These are phyloP conservation scores for Fonsecaea pedrosoi DNA, from an alignment of 2,329 filamentous ascomycete genomes.

Conservation along the genomic window DNA sequence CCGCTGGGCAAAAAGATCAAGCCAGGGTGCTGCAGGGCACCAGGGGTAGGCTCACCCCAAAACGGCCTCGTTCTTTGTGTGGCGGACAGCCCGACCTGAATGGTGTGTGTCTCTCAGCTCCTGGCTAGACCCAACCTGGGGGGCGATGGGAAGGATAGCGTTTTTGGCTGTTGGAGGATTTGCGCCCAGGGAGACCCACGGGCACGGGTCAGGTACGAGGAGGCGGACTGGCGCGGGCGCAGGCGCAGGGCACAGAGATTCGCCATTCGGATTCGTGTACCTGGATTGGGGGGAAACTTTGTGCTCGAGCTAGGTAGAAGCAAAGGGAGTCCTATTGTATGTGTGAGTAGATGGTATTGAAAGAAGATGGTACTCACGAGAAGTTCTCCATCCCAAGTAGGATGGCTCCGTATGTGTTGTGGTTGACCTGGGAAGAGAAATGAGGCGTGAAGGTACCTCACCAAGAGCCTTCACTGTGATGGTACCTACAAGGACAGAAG, in stretches of 20 bases:
- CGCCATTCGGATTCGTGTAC: not conserved
- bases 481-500: not conserved
- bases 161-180: not conserved
- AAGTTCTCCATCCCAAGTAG: not conserved
- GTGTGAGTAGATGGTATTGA: not conserved
- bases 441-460: not conserved
- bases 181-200: not conserved
- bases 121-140: slow-evolving; percentile 27
- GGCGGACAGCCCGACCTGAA: slow-evolving; percentile 9
- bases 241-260: not conserved
- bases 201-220: not conserved
- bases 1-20: not conserved
- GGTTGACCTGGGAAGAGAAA: not conserved
- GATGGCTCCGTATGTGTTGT: not conserved
- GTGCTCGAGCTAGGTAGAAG: not conserved
- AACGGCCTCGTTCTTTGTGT: slow-evolving; percentile 6
- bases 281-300: not conserved
- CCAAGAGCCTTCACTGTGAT: not conserved
- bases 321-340: not conserved
- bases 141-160: slow-evolving; percentile 8
- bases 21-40: slow-evolving; percentile 19
- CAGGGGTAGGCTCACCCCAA: slow-evolving; percentile 20
- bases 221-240: not conserved
- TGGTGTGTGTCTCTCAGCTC: slow-evolving; percentile 1
- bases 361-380: not conserved